Percentiles rank a stretch among this genome's conserved stretches.
Conservation (phyloP, 805 yeast species). For the Komagataella pastoris region DNA sequence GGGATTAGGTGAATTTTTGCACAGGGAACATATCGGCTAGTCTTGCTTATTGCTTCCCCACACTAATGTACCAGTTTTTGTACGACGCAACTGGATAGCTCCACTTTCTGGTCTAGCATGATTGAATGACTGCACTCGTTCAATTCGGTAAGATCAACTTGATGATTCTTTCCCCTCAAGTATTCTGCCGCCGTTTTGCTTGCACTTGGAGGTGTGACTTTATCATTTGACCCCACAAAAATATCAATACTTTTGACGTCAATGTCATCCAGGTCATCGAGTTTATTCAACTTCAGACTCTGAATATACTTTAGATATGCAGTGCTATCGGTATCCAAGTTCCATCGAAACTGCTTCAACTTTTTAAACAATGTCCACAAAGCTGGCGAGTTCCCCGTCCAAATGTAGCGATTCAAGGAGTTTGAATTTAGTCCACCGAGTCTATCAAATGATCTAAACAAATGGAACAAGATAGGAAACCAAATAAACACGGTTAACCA, state of each 20-base stretch:
- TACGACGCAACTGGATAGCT: not conserved
- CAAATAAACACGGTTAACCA: constrained; percentile 20
- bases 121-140: not conserved
- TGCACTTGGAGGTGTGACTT: constrained; percentile 23
- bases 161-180: not conserved
- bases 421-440: constrained; percentile 45
- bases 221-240: constrained; percentile 46
- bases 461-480: constrained; percentile 35
- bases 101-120: not conserved
- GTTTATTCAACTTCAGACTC: constrained; percentile 32
- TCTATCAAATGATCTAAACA: constrained; percentile 46
- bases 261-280: constrained; percentile 28
- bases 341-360: constrained; percentile 55
- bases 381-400: not conserved
- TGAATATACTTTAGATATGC: constrained; percentile 38
- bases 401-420: constrained; percentile 36
- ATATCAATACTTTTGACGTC: constrained; percentile 30
- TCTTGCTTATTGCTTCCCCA: not conserved
- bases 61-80: not conserved
- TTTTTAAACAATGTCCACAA: constrained; percentile 22
- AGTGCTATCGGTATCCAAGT: constrained; percentile 44
- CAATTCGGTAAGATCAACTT: not conserved
- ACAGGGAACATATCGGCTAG: not conserved
- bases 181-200: not conserved
- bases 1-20: not conserved